These are phyloP conservation scores for Periglandula ipomoeae DNA, from an alignment of 2,329 filamentous ascomycete species.

Conservation along the genomic window DNA sequence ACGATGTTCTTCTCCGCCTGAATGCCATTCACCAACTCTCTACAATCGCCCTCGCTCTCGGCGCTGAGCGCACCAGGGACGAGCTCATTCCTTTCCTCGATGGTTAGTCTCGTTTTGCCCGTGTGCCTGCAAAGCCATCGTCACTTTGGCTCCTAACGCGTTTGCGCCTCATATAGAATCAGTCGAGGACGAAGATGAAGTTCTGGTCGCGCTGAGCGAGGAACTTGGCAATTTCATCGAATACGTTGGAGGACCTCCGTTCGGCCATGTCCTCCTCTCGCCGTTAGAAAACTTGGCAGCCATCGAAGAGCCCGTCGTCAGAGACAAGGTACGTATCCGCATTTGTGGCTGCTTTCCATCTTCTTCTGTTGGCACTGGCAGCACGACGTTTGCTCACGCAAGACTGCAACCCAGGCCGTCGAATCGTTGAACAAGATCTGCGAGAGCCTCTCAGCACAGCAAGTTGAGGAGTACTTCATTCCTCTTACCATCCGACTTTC, in stretches of 20 bases:
- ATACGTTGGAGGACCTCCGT: conserved; percentile 90
- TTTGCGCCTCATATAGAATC: conserved; percentile 58
- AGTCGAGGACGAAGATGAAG: conserved; percentile 97
- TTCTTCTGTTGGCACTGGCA: no score
- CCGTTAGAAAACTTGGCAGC: conserved; percentile 96
- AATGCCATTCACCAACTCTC: conserved; percentile 98
- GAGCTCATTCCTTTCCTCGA: conserved; percentile 99
- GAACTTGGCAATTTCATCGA: conserved; percentile 96
- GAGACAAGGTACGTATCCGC: conserved; percentile 72
- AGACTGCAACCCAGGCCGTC: conserved; percentile 58
- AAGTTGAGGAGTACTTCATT: conserved; percentile 96
- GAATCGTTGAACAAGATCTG: conserved; percentile 99
- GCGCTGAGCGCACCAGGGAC: conserved; percentile 91
- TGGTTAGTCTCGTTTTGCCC: conserved; percentile 51
- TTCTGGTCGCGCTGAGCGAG: conserved; percentile 91
- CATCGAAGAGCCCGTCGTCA: conserved; percentile 94
- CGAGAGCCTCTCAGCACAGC: conserved; percentile 77
- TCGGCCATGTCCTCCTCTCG: conserved; percentile 91
- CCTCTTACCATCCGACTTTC: conserved; percentile 90
- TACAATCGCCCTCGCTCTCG: conserved; percentile 92
- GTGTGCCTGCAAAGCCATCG: conserved; percentile 3
- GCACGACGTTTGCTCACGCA: conserved; percentile 7
- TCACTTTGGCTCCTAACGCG: conserved; percentile 8
- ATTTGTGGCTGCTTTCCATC: neutral
- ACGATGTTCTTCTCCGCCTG: conserved; percentile 93